Evolutionary conservation across 2,329 filamentous ascomycete species (phyloP).

Genomic region (Septoria linicola): DNA sequence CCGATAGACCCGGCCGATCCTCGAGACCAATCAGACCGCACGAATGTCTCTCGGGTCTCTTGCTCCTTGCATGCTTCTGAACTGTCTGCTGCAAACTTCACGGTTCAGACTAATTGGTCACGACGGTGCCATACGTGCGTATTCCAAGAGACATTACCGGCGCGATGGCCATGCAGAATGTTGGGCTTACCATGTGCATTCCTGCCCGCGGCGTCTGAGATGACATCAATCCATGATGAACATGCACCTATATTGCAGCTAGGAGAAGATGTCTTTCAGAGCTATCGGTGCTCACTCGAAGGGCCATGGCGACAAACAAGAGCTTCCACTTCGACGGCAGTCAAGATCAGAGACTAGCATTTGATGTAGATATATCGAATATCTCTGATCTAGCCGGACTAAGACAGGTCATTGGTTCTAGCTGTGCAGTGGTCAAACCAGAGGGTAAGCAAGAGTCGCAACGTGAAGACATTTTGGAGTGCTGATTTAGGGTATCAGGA

Average conservation of each 20-base stretch:
- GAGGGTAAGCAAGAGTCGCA: background rate
- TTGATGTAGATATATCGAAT: slow-evolving; percentile 31
- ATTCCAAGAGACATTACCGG: background rate
- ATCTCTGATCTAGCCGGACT: slow-evolving; percentile 31
- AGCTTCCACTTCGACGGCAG: slow-evolving; percentile 36
- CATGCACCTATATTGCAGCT: background rate
- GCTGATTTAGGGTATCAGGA: slow-evolving; percentile 21
- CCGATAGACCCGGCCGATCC: background rate
- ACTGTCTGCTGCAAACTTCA: no score
- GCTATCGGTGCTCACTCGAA: no score
- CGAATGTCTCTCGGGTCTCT: no score
- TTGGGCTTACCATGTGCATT: background rate
- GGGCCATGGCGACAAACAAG: background rate
- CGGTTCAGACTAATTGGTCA: no score
- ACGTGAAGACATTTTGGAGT: background rate
- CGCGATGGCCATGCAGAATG: no score
- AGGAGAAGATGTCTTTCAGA: background rate
- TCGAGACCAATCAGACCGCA: no score
- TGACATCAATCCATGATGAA: background rate
- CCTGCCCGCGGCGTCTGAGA: background rate
- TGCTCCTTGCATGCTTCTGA: no score
- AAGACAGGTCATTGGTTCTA: slow-evolving; percentile 31
- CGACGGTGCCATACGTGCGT: background rate
- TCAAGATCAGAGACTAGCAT: slow-evolving; percentile 23
- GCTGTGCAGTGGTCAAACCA: slow-evolving; percentile 36